Evolutionary conservation across 257 asterid genomes (phyloP), one percentile per base, ranked within the genome.

Genomic region (Anisodus tanguticus): DNA sequence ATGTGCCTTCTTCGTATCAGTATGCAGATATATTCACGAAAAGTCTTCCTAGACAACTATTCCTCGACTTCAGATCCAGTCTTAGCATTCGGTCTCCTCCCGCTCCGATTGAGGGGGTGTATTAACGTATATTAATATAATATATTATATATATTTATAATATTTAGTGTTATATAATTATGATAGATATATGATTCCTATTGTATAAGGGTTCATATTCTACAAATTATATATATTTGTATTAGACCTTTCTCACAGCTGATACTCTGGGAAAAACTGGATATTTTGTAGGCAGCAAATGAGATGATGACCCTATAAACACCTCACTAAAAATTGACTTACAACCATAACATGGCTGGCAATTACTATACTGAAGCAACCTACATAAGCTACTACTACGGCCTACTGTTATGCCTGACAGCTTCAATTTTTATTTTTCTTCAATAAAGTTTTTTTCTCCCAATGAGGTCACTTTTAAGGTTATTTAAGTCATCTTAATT

Each of bases 261-360:
- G 17, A 74, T 74, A 45, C 60, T 49, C 49, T 49, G 54, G 6
- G 35, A 31, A 17, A 12, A 22, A 74, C 3, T 47, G 60, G 31
- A 69, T 67, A 12, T 11, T 35, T 16, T 6, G 17, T 41, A 67
- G 83, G 16, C 53, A 13, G 43, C 26, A 70, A 71, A 12, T 71
- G 35, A 71, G 2, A 47, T 71, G 79, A 26, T 41, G 45, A 41
- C n/a, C 71, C 1, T 64, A 66, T 66, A 6, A 66, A 39, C 6
- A 15, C 31, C 54, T 69, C 31, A 41, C 78, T 39, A 31, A 41
- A 67, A 51, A 37, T 47, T 54, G 53, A 69, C 54, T 76, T 77
- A 83, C 81, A 83, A 9, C 35, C 35, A 31, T 37, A 6, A 55
- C 19, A 4, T 17, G 68, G 85, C 71, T 70, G 85, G 72, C 82